phyloP scores from a whole-genome alignment of 495 filamentous ascomycete genomes.

The Daldinia grandis region DNA sequence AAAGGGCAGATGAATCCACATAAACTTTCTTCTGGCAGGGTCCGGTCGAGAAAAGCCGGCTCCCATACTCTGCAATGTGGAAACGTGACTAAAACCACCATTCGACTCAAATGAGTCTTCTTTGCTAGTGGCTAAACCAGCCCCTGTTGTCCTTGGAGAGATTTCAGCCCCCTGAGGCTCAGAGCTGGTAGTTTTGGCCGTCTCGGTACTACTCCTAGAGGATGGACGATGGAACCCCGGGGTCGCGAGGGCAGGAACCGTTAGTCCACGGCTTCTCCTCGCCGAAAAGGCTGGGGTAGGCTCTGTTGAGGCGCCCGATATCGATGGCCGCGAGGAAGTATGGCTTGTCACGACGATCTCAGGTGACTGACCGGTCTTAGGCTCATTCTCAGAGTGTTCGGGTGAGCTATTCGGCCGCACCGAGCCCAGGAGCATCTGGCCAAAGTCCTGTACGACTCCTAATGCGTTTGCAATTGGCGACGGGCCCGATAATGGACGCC shows the following conservation, averaged over 20 bases:
- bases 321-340: conserved; percentile 35
- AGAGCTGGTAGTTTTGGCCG: conserved; percentile 42
- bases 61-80: conserved; percentile 37
- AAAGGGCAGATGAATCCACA: conserved; percentile 74
- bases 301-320: conserved; percentile 36
- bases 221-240: conserved; percentile 41
- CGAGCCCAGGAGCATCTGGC: conserved; percentile 34
- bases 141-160: conserved; percentile 25
- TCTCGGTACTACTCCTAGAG: conserved; percentile 41
- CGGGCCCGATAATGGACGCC: conserved; percentile 19
- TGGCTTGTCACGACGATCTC: conserved; percentile 51
- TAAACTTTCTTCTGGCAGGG: conserved; percentile 56
- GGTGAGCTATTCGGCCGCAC: conserved; percentile 22
- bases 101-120: background rate
- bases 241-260: conserved; percentile 41
- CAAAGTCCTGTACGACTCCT: conserved; percentile 37
- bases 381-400: conserved; percentile 4
- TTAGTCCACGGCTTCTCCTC: conserved; percentile 38
- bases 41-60: conserved; percentile 54
- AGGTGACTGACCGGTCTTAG: conserved; percentile 36
- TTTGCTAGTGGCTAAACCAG: background rate
- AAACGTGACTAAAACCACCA: background rate
- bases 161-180: conserved; percentile 38
- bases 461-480: conserved; percentile 24
- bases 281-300: conserved; percentile 22